phyloP scores from a whole-genome alignment of 371 early-diverging fungal genomes.

The Saksenaea vasiformis region DNA sequence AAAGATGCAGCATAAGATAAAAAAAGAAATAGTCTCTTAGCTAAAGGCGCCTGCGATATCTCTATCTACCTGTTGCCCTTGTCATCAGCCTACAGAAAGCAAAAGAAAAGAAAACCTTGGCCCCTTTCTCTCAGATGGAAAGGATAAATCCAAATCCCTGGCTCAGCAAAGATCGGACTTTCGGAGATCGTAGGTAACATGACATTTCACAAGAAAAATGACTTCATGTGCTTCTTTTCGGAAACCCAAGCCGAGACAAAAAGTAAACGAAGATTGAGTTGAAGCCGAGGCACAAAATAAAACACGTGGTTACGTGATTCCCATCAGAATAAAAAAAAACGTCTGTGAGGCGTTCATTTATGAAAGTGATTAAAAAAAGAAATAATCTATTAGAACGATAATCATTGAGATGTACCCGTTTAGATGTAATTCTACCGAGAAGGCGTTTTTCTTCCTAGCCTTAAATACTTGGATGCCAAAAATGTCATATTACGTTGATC shows the following conservation, averaged over 20 bases:
- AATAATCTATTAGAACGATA: too few relatives aligned
- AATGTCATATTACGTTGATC: neutral
- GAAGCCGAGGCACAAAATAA: neutral
- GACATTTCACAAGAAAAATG: neutral
- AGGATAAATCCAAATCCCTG: neutral
- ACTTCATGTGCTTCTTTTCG: conserved; percentile 1
- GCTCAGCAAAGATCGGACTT: conserved; percentile 1
- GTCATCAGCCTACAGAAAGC: too few relatives aligned
- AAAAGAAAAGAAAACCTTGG: too few relatives aligned
- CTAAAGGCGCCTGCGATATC: too few relatives aligned
- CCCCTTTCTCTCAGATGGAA: neutral
- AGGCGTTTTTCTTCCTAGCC: too few relatives aligned
- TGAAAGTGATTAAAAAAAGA: too few relatives aligned
- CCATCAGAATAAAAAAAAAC: too few relatives aligned
- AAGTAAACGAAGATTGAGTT: neutral
- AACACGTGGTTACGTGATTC: neutral
- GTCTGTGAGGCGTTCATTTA: too few relatives aligned
- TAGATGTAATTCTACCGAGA: neutral
- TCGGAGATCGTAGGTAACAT: neutral
- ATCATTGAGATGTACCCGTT: neutral
- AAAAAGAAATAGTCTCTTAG: too few relatives aligned
- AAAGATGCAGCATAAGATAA: too few relatives aligned
- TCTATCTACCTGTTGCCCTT: neutral
- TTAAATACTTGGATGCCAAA: too few relatives aligned
- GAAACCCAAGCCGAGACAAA: neutral